A percentile compares a stretch with the other conserved stretches of the same genome.
These are phyloP conservation scores for Floccularia luteovirens DNA, from an alignment of 768 basidiomycete species.

Conservation along the genomic window DNA sequence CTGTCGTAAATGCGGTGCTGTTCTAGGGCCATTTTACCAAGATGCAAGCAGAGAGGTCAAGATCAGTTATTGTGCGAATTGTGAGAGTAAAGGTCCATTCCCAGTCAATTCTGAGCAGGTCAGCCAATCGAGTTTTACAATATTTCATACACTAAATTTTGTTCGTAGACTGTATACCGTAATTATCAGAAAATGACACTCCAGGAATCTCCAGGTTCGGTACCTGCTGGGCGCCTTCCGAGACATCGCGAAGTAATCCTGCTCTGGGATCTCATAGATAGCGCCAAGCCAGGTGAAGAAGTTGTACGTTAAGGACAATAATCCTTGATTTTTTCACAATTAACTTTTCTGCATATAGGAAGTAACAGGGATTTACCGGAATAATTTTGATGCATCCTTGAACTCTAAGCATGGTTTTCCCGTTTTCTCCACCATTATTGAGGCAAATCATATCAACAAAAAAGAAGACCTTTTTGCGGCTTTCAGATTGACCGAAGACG, in stretches of 20 bases:
- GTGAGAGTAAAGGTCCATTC: slow-evolving; percentile 94
- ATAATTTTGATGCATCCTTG: slow-evolving; percentile 97
- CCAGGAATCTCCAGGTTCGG: slow-evolving; percentile 96
- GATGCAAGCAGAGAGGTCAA: slow-evolving; percentile 91
- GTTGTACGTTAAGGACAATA: slow-evolving; percentile 47
- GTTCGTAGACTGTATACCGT: slow-evolving; percentile 81
- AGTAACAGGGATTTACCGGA: slow-evolving; percentile 95
- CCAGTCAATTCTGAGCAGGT: slow-evolving; percentile 95
- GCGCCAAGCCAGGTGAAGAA: slow-evolving; percentile 98
- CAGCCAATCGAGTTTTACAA: slow-evolving; percentile 9
- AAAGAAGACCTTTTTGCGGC: slow-evolving; percentile 99
- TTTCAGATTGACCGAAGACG: slow-evolving; percentile 94
- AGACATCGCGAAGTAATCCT: slow-evolving; percentile 95
- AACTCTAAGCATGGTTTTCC: slow-evolving; percentile 99
- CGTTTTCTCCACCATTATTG: slow-evolving; percentile 96
- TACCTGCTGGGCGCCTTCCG: slow-evolving; percentile 94
- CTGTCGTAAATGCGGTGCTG: slow-evolving; percentile 90
- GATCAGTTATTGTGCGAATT: slow-evolving; percentile 91
- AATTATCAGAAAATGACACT: slow-evolving; percentile 99
- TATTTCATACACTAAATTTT: neutral
- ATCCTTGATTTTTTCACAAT: neutral
- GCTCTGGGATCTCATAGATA: slow-evolving; percentile 97
- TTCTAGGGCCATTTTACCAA: slow-evolving; percentile 96
- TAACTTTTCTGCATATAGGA: slow-evolving; percentile 46
- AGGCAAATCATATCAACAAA: slow-evolving; percentile 98